Evolutionary conservation across 345 rosid species (phyloP), one percentile per base, ranked within the genome.

Genomic region (Lepidium aucheri): DNA sequence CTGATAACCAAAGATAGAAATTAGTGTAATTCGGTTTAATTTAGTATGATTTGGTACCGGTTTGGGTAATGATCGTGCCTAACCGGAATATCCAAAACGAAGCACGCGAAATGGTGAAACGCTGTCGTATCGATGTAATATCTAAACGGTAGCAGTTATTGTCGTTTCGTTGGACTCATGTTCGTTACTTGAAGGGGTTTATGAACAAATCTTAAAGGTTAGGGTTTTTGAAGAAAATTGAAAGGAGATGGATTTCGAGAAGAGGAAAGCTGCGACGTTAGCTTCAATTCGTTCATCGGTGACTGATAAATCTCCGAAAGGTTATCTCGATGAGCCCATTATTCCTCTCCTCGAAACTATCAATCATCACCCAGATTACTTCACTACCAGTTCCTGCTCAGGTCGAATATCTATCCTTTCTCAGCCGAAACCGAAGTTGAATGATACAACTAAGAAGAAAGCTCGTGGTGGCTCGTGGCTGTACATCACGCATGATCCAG

Each of bases 351-450:
- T 92, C 73, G 55, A 79, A 74, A 65, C 78, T 69, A 64, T 92
- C 76, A 89, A 90, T 77, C 50, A 73, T 55, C 97, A 90, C 77
- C 87, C 83, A 22, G 78, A 80, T 7, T 92, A 79, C 86, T 92
- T 81, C 87, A 92, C 97, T 60, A 93, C 97, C 54, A 87, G 97
- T 63, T 90, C 97, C 22, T 93, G 97, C 82, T 90, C 96, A 65
- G 98, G 96, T 54, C 95, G 97, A 20, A 79, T 93, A 79, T 93
- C 97, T 10, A 82, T 93, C 71, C 85, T 90, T 53, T 82, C 96
- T 32, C 93, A 86, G 4, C 96, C 98, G 16, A 66, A 68, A 47
- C 28, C 67, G 3, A 39, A 74, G 53, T 8, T 47, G 13, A 53
- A 55, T 15, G 2, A 65, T 38, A 8, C 72, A 49, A 67, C 47